phyloP scores from a whole-genome alignment of 768 basidiomycete genomes.

The Lactarius akahatsu region DNA sequence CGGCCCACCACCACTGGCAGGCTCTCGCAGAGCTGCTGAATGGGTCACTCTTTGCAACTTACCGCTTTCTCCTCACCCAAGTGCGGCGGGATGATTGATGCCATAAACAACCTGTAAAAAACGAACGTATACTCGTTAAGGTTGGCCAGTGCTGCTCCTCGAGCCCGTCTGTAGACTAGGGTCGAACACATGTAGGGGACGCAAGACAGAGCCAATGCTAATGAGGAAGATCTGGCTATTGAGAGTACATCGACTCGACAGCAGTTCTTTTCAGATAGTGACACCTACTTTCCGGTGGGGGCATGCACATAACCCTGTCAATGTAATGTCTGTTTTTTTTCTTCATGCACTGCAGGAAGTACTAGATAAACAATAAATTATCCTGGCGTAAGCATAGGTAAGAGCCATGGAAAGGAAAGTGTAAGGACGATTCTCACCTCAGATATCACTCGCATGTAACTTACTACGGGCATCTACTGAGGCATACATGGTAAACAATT shows the following conservation, averaged over 20 bases:
- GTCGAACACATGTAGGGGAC: constrained; percentile 42
- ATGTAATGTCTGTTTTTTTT: neutral
- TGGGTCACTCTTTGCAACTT: constrained; percentile 81
- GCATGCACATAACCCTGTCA: too few relatives aligned
- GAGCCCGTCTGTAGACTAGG: neutral
- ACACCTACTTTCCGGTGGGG: neutral
- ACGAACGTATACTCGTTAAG: constrained; percentile 51
- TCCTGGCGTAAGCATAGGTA: too few relatives aligned
- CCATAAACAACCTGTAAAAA: too few relatives aligned
- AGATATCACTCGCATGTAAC: too few relatives aligned
- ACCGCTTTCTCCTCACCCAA: constrained; percentile 77
- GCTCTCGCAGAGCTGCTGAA: constrained; percentile 73
- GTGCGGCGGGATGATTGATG: constrained; percentile 35
- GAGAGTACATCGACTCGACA: neutral
- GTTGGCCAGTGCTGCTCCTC: neutral
- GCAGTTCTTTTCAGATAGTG: neutral
- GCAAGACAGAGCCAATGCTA: constrained; percentile 63
- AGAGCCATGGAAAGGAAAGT: too few relatives aligned
- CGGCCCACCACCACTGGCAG: constrained; percentile 37
- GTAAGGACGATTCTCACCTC: too few relatives aligned
- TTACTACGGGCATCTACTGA: too few relatives aligned
- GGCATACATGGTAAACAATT: too few relatives aligned
- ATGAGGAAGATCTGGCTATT: constrained; percentile 67
- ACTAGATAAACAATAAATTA: too few relatives aligned
- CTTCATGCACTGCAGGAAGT: too few relatives aligned